Conservation (phyloP, 2,329 filamentous ascomycete species). For the Alternaria panax region DNA sequence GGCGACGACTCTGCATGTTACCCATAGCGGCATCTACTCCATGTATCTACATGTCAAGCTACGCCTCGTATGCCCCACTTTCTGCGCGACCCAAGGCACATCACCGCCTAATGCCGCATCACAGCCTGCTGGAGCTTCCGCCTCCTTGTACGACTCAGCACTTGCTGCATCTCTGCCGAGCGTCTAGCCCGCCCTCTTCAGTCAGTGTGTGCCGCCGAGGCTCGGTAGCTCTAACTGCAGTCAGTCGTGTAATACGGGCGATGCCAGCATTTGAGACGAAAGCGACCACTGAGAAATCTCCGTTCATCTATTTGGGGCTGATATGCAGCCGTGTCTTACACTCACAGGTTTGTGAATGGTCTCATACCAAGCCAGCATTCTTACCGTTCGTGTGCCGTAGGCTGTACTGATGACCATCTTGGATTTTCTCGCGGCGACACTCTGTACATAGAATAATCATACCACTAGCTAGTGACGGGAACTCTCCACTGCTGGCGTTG, state of each 20-base stretch:
- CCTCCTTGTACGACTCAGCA: slow-evolving; percentile 23
- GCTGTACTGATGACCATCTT: slow-evolving; percentile 28
- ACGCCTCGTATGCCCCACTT: slow-evolving; percentile 21
- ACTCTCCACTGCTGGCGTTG: slow-evolving; percentile 27
- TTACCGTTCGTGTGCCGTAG: slow-evolving; percentile 22
- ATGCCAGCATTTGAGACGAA: slow-evolving; percentile 4
- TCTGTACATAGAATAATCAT: slow-evolving; percentile 22
- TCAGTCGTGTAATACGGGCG: slow-evolving; percentile 16
- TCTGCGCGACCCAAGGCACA: slow-evolving; percentile 20
- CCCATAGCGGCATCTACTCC: slow-evolving; percentile 13
- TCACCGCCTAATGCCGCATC: slow-evolving; percentile 24
- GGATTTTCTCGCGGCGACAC: slow-evolving; percentile 14
- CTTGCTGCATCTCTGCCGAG: slow-evolving; percentile 20
- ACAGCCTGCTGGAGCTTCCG: slow-evolving; percentile 24
- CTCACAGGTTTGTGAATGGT: slow-evolving; percentile 10
- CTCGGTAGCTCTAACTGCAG: slow-evolving; percentile 26
- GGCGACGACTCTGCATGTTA: slow-evolving; percentile 12
- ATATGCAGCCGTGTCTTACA: slow-evolving; percentile 13
- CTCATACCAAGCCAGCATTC: slow-evolving; percentile 14
- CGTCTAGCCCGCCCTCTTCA: slow-evolving; percentile 12
- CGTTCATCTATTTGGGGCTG: slow-evolving; percentile 20
- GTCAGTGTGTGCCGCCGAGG: slow-evolving; percentile 18
- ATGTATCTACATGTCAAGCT: slow-evolving; percentile 19
- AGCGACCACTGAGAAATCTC: slow-evolving; percentile 17
- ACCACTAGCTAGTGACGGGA: slow-evolving; percentile 25